Evolutionary conservation across 306 rosid species (phyloP).

Genomic region (Hippophae rhamnoides): DNA sequence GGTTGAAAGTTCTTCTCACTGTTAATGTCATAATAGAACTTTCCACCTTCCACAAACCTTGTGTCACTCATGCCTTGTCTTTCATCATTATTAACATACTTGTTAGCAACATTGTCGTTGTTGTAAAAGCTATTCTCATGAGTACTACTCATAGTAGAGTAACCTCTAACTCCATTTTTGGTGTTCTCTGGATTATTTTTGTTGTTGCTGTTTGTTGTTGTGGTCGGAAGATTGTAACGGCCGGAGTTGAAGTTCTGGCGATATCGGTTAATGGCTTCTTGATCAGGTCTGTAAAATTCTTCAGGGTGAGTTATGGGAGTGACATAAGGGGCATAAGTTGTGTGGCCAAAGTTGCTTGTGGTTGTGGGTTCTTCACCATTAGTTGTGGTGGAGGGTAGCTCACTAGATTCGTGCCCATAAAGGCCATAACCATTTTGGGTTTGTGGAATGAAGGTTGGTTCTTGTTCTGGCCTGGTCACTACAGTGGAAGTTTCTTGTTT

Average conservation of each 20-base stretch:
- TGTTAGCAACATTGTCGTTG: conserved; percentile 1
- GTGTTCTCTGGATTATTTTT: conserved; percentile 20
- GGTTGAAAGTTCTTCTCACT: conserved; percentile 35
- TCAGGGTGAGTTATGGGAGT: conserved; percentile 15
- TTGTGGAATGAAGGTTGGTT: conserved; percentile 55
- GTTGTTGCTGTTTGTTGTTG: conserved; percentile 10
- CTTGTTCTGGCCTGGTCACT: conserved; percentile 23
- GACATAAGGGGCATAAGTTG: conserved; percentile 14
- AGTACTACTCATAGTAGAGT: conserved; percentile 12
- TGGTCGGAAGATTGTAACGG: conserved; percentile 5
- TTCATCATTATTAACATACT: conserved; percentile 21
- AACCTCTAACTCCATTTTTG: conserved; percentile 1
- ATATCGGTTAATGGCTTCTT: too few species aligned
- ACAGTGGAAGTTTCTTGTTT: conserved; percentile 9
- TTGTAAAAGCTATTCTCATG: conserved; percentile 1
- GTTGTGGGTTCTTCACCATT: conserved; percentile 11
- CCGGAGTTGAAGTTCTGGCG: too few species aligned
- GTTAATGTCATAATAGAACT: conserved; percentile 31
- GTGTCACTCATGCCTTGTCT: conserved; percentile 90
- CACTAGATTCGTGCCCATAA: conserved; percentile 64
- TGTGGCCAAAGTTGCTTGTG: conserved; percentile 16
- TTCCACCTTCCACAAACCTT: conserved; percentile 67
- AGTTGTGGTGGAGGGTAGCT: conserved; percentile 37
- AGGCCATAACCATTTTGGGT: conserved; percentile 66
- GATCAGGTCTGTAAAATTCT: too few species aligned